Evolutionary conservation across 345 rosid species (phyloP).

Genomic region (Geranium rotundifolium): DNA sequence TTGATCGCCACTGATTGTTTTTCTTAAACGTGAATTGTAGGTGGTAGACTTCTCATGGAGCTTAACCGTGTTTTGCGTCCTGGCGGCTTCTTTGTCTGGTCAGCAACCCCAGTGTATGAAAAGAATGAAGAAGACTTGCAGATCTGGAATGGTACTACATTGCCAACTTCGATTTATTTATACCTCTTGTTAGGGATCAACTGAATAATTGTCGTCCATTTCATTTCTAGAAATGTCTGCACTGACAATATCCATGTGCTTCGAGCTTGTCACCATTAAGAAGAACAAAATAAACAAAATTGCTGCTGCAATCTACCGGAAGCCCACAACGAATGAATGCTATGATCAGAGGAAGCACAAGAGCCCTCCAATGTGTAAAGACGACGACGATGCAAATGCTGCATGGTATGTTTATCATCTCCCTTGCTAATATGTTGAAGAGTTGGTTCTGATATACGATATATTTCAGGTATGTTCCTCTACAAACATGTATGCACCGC

Average conservation of each 20-base stretch:
- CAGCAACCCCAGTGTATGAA: conserved; percentile 92
- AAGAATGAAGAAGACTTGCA: conserved; percentile 53
- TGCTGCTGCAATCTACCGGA: conserved; percentile 71
- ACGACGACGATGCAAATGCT: conserved; percentile 72
- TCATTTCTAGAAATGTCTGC: conserved; percentile 50
- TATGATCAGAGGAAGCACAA: conserved; percentile 55
- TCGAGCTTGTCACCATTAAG: conserved; percentile 80
- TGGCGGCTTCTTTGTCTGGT: conserved; percentile 90
- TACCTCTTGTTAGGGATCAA: background rate
- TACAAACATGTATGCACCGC: conserved; percentile 75
- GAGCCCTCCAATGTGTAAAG: conserved; percentile 63
- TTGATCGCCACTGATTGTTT: no score
- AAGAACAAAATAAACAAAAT: conserved; percentile 61
- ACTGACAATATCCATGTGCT: conserved; percentile 67
- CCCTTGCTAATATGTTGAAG: background rate
- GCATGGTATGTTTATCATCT: conserved; percentile 45
- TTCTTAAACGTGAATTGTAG: conserved; percentile 8
- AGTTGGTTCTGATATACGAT: background rate
- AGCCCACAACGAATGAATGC: conserved; percentile 67
- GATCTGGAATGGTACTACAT: conserved; percentile 67
- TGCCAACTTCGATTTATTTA: background rate
- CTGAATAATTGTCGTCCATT: background rate
- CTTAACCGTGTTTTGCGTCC: conserved; percentile 77
- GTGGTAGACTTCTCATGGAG: conserved; percentile 74
- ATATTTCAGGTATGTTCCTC: conserved; percentile 62